A percentile compares a stretch with the other conserved stretches of the same genome.
These are phyloP conservation scores for Mortierella sp. DNA, from an alignment of 371 early-diverging fungal genomes.

Conservation along the genomic window DNA sequence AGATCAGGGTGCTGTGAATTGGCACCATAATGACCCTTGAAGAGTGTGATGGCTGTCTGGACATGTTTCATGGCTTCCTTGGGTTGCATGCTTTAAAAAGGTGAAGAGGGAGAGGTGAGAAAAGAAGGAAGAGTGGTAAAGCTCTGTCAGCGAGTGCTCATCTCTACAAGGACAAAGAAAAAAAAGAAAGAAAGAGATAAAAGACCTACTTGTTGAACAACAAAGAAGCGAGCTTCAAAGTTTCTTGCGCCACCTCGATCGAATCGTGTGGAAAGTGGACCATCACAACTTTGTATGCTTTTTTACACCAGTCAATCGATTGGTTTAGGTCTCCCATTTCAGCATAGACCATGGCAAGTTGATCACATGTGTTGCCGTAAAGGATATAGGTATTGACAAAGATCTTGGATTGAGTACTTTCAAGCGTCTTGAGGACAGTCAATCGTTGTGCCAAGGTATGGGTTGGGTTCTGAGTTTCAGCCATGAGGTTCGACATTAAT, in stretches of 20 bases:
- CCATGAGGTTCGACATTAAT: slow-evolving; percentile 28
- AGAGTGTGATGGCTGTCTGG: slow-evolving; percentile 35
- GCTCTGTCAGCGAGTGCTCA: not conserved
- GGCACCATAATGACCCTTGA: slow-evolving; percentile 41
- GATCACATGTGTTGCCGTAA: slow-evolving; percentile 47
- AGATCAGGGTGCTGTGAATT: slow-evolving; percentile 37
- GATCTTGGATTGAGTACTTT: slow-evolving; percentile 22
- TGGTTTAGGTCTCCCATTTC: slow-evolving; percentile 29
- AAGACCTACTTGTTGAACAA: slow-evolving; percentile 43
- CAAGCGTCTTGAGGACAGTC: slow-evolving; percentile 28
- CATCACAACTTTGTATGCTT: slow-evolving; percentile 33
- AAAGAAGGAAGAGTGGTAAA: not conserved
- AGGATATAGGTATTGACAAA: slow-evolving; percentile 39
- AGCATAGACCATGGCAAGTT: slow-evolving; percentile 39
- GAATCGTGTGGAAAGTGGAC: slow-evolving; percentile 48
- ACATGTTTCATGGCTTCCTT: slow-evolving; percentile 46
- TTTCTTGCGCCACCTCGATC: slow-evolving; percentile 51
- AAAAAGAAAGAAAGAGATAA: not conserved
- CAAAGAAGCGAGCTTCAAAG: slow-evolving; percentile 42
- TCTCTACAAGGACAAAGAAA: no score
- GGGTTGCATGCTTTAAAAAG: slow-evolving; percentile 24
- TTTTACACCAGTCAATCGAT: slow-evolving; percentile 44
- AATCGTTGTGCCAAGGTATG: slow-evolving; percentile 9
- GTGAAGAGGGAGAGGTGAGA: not conserved
- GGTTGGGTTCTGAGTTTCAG: slow-evolving; percentile 26